Evolutionary conservation across 371 early-diverging fungal species (phyloP).

Genomic region (Mucor ambiguus): DNA sequence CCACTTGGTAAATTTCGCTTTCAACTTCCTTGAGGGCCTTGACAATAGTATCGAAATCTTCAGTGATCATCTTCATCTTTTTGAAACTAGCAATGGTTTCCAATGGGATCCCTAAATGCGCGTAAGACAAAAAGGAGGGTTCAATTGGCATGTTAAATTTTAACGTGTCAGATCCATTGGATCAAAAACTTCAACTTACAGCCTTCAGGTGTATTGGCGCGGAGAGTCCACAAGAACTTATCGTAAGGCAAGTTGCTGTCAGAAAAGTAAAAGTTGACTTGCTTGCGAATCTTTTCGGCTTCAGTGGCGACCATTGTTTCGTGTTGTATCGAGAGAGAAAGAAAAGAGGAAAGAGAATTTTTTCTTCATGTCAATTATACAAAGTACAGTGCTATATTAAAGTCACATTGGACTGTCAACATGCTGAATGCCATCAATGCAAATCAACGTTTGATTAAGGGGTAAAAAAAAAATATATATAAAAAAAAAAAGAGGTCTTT

Average conservation of each 20-base stretch:
- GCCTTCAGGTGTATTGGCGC: conserved; percentile 53
- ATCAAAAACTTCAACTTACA: conserved; percentile 49
- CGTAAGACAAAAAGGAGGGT: not conserved
- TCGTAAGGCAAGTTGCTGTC: conserved; percentile 78
- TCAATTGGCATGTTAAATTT: not conserved
- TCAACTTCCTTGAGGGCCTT: conserved; percentile 58
- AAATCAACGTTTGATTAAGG: not conserved
- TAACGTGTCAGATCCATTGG: not conserved
- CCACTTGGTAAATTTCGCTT: conserved; percentile 60
- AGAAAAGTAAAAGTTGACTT: conserved; percentile 82
- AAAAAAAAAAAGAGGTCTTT: not conserved
- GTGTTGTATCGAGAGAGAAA: not conserved
- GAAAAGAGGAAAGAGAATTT: conserved; percentile 1
- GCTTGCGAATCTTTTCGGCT: conserved; percentile 64
- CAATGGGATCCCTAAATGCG: conserved; percentile 53
- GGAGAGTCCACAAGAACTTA: conserved; percentile 64
- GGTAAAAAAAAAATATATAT: too few relatives aligned
- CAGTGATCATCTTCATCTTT: conserved; percentile 64
- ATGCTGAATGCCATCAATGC: not conserved
- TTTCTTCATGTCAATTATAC: not conserved
- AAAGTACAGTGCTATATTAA: not conserved
- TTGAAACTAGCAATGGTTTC: conserved; percentile 67
- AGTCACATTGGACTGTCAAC: conserved; percentile 2
- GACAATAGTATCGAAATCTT: conserved; percentile 52
- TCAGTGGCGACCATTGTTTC: conserved; percentile 18